Conservation (phyloP, 345 rosid genomes). For the Draba incana region DNA sequence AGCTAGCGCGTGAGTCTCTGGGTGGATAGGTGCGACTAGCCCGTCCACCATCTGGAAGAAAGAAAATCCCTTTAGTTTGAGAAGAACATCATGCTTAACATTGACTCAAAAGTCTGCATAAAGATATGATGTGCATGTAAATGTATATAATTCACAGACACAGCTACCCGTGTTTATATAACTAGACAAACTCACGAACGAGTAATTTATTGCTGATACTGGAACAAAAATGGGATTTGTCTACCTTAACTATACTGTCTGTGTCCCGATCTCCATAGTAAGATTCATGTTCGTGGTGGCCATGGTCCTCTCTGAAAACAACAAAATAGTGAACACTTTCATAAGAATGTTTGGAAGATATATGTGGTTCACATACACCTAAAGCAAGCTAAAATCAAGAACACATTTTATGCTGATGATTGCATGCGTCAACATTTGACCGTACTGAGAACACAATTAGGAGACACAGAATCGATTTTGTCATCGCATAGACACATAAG, state of each 20-base stretch:
- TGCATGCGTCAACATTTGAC: constrained; percentile 29
- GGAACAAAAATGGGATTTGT: constrained; percentile 27
- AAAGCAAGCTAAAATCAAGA: background rate
- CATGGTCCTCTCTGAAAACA: constrained; percentile 81
- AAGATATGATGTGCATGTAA: constrained; percentile 15
- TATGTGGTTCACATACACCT: background rate
- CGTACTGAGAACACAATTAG: constrained; percentile 18
- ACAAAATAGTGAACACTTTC: constrained; percentile 11
- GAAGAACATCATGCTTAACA: constrained; percentile 18
- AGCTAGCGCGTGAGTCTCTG: constrained; percentile 61
- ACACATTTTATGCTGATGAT: constrained; percentile 5
- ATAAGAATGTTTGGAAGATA: background rate
- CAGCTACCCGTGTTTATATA: constrained; percentile 6
- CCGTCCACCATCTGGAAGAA: constrained; percentile 70
- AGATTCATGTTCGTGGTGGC: constrained; percentile 98
- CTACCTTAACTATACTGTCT: constrained; percentile 87
- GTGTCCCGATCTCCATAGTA: constrained; percentile 99
- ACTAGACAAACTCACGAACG: constrained; percentile 12
- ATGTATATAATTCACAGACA: background rate
- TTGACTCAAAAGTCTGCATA: constrained; percentile 17
- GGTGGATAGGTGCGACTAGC: constrained; percentile 68
- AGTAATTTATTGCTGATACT: constrained; percentile 4
- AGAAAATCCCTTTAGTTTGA: constrained; percentile 29
- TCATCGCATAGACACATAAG: constrained; percentile 1
- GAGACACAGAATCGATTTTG: constrained; percentile 1